These are phyloP conservation scores for Mycena haematopus DNA, from an alignment of 768 basidiomycete genomes.

Conservation along the genomic window DNA sequence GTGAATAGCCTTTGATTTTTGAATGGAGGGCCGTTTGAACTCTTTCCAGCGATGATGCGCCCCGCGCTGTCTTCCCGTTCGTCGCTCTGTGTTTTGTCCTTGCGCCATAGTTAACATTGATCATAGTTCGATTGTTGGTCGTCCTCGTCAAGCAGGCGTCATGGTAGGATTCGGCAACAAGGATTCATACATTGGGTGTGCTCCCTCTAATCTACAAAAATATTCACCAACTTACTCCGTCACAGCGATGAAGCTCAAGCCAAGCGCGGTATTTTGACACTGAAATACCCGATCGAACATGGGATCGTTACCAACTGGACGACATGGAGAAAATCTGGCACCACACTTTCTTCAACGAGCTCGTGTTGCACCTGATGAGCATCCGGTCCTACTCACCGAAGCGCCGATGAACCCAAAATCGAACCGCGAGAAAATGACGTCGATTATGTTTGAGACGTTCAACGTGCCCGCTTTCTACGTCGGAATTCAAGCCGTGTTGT, in stretches of 20 bases:
- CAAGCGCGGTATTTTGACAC: constrained; percentile 74
- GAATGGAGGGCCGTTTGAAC: neutral
- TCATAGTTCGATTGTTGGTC: constrained; percentile 73
- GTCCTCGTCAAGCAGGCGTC: constrained; percentile 72
- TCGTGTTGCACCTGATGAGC: constrained; percentile 12
- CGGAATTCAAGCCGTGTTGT: constrained; percentile 4
- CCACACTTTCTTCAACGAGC: constrained; percentile 12
- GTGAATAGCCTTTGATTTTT: neutral
- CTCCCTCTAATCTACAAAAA: constrained; percentile 68
- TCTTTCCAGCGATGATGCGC: constrained; percentile 10
- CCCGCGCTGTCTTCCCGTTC: constrained; percentile 13
- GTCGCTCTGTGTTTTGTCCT: neutral
- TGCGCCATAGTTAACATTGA: neutral
- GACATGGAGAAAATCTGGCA: constrained; percentile 21
- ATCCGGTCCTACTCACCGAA: constrained; percentile 63
- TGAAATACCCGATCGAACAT: constrained; percentile 60
- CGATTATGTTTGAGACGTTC: constrained; percentile 19
- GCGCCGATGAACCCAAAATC: constrained; percentile 73
- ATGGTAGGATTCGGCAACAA: constrained; percentile 81
- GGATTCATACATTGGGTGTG: constrained; percentile 79
- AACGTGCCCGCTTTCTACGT: constrained; percentile 15
- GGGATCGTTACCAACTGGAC: constrained; percentile 19
- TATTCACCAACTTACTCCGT: neutral
- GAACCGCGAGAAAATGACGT: constrained; percentile 58
- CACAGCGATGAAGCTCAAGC: constrained; percentile 71